phyloP scores from a whole-genome alignment of 2,329 filamentous ascomycete genomes.

The Fusarium sp. region DNA sequence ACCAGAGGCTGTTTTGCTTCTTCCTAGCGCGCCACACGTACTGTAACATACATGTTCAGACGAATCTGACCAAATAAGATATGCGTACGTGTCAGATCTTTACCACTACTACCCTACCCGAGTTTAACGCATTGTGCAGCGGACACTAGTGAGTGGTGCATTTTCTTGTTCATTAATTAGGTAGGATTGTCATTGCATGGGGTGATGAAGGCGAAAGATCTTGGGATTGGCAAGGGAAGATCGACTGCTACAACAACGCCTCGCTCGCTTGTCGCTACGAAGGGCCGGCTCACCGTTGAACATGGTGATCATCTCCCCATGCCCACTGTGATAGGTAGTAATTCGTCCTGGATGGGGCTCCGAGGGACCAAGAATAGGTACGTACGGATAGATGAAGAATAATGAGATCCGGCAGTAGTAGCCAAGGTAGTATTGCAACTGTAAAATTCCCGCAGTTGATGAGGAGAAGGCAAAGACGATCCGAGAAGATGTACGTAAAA shows the following conservation, averaged over 20 bases:
- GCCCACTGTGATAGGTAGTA: constrained; percentile 16
- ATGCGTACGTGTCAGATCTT: neutral
- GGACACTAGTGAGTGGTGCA: constrained; percentile 17
- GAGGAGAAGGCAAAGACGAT: constrained; percentile 6
- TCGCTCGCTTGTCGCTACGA: constrained; percentile 6
- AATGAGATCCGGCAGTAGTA: neutral
- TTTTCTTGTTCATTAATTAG: constrained; percentile 6
- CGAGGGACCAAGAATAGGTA: constrained; percentile 26
- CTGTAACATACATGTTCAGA: neutral
- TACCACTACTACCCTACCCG: neutral
- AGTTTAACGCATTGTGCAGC: constrained; percentile 5
- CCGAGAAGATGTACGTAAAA: constrained; percentile 4
- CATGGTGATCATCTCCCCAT: constrained; percentile 24
- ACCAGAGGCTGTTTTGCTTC: neutral
- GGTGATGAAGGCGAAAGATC: constrained; percentile 21
- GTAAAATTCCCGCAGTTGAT: constrained; percentile 5
- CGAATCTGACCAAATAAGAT: neutral
- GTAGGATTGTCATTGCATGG: constrained; percentile 9
- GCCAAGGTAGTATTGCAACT: neutral
- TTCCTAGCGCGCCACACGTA: constrained; percentile 9
- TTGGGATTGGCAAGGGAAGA: constrained; percentile 27
- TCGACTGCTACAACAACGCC: constrained; percentile 30
- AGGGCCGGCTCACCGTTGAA: constrained; percentile 31
- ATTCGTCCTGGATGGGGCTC: constrained; percentile 15
- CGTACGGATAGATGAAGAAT: constrained; percentile 8